phyloP scores from a whole-genome alignment of 192 early-diverging fungal genomes.

The Lunasporangiospora selenospora region DNA sequence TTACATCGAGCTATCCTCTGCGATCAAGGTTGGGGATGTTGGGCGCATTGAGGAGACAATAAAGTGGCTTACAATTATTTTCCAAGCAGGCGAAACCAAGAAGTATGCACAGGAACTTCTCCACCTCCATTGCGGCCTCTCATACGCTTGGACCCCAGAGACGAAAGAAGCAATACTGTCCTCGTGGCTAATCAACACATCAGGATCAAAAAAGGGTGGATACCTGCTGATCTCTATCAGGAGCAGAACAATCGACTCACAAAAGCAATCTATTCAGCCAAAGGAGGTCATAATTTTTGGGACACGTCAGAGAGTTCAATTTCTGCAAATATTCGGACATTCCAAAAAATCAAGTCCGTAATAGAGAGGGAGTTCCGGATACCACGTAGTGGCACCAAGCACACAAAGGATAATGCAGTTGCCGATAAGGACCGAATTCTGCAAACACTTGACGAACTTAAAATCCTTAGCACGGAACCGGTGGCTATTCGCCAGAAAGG shows the following conservation, averaged over 20 bases:
- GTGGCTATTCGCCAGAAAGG: too few species aligned
- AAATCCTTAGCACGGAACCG: too few species aligned
- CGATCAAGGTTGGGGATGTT: slow-evolving; percentile 19
- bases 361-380: too few species aligned
- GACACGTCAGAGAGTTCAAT: too few species aligned
- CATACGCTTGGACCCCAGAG: slow-evolving; percentile 2
- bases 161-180: background rate
- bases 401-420: too few species aligned
- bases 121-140: slow-evolving; percentile 1
- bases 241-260: slow-evolving; percentile 22
- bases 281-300: too few species aligned
- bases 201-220: slow-evolving; percentile 6
- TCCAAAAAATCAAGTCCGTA: too few species aligned
- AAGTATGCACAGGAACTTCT: slow-evolving; percentile 20
- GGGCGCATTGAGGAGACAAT: slow-evolving; percentile 10
- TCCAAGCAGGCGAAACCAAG: slow-evolving; percentile 6
- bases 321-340: too few species aligned
- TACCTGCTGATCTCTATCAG: slow-evolving; percentile 20
- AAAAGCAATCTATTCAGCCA: slow-evolving; percentile 3
- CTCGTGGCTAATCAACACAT: slow-evolving; percentile 16
- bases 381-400: too few species aligned
- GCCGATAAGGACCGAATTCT: too few species aligned
- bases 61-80: slow-evolving; percentile 6
- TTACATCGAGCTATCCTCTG: slow-evolving; percentile 3
- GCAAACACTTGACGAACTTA: too few species aligned